Percentiles rank a stretch among this genome's conserved stretches.
Evolutionary conservation across 2,329 filamentous ascomycete genomes (phyloP).

Genomic region (Pleomassaria siparia): DNA sequence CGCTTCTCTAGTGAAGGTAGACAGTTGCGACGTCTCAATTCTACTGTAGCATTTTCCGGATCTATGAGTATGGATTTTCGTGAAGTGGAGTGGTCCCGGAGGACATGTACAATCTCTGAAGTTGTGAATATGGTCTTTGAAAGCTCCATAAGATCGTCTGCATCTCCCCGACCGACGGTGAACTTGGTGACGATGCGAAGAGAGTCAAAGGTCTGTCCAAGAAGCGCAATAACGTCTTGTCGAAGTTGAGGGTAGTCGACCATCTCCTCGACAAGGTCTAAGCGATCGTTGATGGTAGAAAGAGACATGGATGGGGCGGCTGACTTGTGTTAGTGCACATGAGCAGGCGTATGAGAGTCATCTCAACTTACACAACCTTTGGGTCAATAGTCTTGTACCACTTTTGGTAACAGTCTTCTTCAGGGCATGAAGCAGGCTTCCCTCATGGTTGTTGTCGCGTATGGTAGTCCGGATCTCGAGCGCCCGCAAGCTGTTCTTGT

Average conservation of each 20-base stretch:
- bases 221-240: constrained; percentile 66
- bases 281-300: constrained; percentile 72
- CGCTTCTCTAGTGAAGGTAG: constrained; percentile 53
- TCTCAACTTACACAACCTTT: constrained; percentile 68
- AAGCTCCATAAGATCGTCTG: constrained; percentile 84
- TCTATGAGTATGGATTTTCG: constrained; percentile 17
- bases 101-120: constrained; percentile 58
- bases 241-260: constrained; percentile 66
- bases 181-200: constrained; percentile 93
- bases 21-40: constrained; percentile 25
- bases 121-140: constrained; percentile 79
- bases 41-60: constrained; percentile 9
- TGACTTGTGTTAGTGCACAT: constrained; percentile 29
- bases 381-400: constrained; percentile 78
- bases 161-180: constrained; percentile 84
- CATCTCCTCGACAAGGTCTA: constrained; percentile 80
- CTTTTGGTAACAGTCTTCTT: constrained; percentile 89
- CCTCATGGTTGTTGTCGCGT: constrained; percentile 74
- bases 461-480: constrained; percentile 88
- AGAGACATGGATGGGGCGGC: constrained; percentile 86
- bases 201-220: constrained; percentile 79
- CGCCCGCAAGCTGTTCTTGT: constrained; percentile 86
- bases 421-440: constrained; percentile 87
- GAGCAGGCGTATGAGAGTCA: neutral
- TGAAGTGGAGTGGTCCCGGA: constrained; percentile 24